Conservation (phyloP, 2,329 filamentous ascomycete genomes). For the Aspergillus sp. region DNA sequence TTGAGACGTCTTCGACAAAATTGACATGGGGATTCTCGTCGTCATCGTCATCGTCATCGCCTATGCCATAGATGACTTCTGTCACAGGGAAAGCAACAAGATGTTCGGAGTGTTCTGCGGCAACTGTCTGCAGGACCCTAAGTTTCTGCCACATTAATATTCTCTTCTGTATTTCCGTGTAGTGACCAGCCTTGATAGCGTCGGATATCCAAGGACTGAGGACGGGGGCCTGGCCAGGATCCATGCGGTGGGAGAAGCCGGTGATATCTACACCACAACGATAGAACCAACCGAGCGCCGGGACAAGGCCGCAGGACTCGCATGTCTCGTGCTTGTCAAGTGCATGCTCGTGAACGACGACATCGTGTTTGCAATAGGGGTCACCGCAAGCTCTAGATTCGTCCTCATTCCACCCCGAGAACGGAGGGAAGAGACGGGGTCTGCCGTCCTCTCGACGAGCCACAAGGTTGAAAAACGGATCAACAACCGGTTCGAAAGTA, state of each 20-base stretch:
- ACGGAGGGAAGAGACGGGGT: neutral
- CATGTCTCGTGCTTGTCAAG: constrained; percentile 56
- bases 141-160: constrained; percentile 46
- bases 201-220: constrained; percentile 46
- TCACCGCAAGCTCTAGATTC: neutral
- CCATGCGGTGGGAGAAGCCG: constrained; percentile 35
- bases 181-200: constrained; percentile 46
- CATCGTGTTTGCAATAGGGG: constrained; percentile 53
- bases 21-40: neutral
- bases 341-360: constrained; percentile 64
- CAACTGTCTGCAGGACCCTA: constrained; percentile 23
- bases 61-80: constrained; percentile 6
- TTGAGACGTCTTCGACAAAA: constrained; percentile 1
- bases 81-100: neutral
- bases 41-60: neutral
- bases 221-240: constrained; percentile 15
- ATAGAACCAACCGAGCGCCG: constrained; percentile 71
- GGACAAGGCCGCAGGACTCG: constrained; percentile 57
- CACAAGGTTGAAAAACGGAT: neutral
- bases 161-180: constrained; percentile 46
- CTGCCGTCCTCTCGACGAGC: neutral
- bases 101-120: neutral
- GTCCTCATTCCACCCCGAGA: neutral
- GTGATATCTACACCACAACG: constrained; percentile 68
- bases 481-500: neutral